These are phyloP conservation scores for Amoeboaphelidium occidentale DNA, from an alignment of 371 early-diverging fungal species.

Conservation along the genomic window DNA sequence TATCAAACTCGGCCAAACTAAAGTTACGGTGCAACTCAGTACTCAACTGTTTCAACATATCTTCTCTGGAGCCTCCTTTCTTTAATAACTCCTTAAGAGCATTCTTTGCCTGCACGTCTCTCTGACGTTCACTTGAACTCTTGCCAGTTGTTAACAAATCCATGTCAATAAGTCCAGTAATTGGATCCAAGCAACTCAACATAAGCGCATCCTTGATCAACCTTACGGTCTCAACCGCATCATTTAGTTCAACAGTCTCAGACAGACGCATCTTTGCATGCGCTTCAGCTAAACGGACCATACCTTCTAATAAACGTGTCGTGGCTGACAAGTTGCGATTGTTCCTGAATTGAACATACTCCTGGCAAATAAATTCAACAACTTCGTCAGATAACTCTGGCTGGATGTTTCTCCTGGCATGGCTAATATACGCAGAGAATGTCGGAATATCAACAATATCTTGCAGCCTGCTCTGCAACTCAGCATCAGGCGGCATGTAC, in stretches of 20 bases:
- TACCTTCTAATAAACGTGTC: slow-evolving; percentile 94
- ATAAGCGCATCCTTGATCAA: slow-evolving; percentile 81
- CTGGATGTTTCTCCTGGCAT: slow-evolving; percentile 52
- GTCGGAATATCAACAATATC: slow-evolving; percentile 25
- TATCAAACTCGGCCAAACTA: no score
- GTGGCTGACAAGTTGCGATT: slow-evolving; percentile 87
- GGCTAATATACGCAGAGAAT: slow-evolving; percentile 42
- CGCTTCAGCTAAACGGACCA: slow-evolving; percentile 97
- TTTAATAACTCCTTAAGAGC: no score
- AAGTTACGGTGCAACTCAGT: no score
- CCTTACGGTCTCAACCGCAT: slow-evolving; percentile 54
- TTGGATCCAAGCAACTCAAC: slow-evolving; percentile 89
- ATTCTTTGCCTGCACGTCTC: no score
- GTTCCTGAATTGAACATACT: slow-evolving; percentile 71
- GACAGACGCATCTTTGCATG: slow-evolving; percentile 83
- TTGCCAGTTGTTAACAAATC: slow-evolving; percentile 85
- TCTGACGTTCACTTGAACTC: slow-evolving; percentile 8
- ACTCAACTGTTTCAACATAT: no score
- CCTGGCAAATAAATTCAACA: slow-evolving; percentile 40
- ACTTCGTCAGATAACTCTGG: slow-evolving; percentile 46
- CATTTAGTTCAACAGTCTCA: slow-evolving; percentile 33
- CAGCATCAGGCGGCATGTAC: slow-evolving; percentile 42
- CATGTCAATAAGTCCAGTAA: slow-evolving; percentile 92
- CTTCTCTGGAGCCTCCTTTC: no score
- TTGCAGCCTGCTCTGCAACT: background rate